A percentile compares a stretch with the other conserved stretches of the same genome.
phyloP scores from a whole-genome alignment of 2,329 filamentous ascomycete species.

The Talaromyces funiculosus region DNA sequence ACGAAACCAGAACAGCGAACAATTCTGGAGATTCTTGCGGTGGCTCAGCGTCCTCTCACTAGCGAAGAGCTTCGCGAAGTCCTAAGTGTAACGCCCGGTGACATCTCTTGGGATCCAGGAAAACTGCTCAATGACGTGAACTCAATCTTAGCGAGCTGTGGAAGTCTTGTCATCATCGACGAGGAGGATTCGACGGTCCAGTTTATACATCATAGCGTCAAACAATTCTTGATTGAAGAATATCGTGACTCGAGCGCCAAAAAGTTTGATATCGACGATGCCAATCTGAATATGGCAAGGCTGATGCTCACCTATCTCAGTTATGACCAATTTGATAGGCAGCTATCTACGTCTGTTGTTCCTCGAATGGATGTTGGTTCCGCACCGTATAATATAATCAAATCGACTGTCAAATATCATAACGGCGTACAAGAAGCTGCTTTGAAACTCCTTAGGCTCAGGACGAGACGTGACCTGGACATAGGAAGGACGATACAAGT shows the following conservation, averaged over 20 bases:
- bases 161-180: background rate
- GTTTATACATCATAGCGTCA: conserved; percentile 5
- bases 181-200: conserved; percentile 2
- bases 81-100: background rate
- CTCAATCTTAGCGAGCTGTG: background rate
- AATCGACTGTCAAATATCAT: background rate
- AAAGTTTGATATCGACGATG: background rate
- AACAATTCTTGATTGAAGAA: background rate
- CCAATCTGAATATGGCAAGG: background rate
- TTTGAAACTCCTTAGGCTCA: background rate
- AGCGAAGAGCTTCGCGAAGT: background rate
- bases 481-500: background rate
- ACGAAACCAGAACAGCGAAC: background rate
- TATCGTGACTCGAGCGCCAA: background rate
- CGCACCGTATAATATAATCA: background rate
- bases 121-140: background rate
- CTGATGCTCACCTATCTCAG: background rate
- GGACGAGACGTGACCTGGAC: background rate
- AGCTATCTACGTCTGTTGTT: background rate
- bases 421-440: background rate
- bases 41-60: background rate
- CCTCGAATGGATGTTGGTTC: background rate
- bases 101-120: background rate
- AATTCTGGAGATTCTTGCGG: background rate
- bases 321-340: background rate